These are phyloP conservation scores for Alisma plantagoaquatica DNA, from an alignment of 106 monocot species.

Conservation along the genomic window DNA sequence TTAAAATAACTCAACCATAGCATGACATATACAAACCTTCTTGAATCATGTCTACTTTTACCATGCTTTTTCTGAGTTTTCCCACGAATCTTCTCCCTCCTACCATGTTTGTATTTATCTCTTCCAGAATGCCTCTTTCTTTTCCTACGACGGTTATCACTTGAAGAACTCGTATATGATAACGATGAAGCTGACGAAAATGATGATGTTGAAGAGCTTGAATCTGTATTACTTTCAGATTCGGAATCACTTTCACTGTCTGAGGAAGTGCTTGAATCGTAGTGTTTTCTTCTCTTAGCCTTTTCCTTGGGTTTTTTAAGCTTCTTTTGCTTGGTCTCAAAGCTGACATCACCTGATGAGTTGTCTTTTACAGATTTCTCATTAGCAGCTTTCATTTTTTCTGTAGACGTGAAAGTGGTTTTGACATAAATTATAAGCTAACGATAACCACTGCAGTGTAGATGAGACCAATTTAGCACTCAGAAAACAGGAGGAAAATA, in stretches of 20 bases:
- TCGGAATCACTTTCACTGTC: slow-evolving; percentile 55
- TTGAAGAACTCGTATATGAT: slow-evolving; percentile 79
- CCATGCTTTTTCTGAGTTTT: slow-evolving; percentile 50
- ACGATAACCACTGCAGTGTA: too few relatives aligned
- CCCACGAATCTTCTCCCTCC: slow-evolving; percentile 56
- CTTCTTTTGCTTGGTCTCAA: slow-evolving; percentile 51
- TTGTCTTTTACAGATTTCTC: slow-evolving; percentile 30
- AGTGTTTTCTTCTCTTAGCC: slow-evolving; percentile 62
- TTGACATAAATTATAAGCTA: too few relatives aligned
- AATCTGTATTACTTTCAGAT: slow-evolving; percentile 49
- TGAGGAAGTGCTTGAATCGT: slow-evolving; percentile 32
- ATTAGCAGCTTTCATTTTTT: slow-evolving; percentile 62
- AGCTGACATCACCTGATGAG: slow-evolving; percentile 26
- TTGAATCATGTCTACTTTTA: slow-evolving; percentile 53
- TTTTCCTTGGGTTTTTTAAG: slow-evolving; percentile 47
- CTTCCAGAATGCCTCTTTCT: slow-evolving; percentile 46
- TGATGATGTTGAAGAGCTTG: slow-evolving; percentile 40
- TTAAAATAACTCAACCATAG: too few relatives aligned
- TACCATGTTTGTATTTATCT: slow-evolving; percentile 64
- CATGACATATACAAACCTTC: slow-evolving; percentile 47
- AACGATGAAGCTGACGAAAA: too few relatives aligned
- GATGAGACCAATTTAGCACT: too few relatives aligned
- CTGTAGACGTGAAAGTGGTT: slow-evolving; percentile 23
- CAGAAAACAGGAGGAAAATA: too few relatives aligned
- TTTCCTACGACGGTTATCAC: slow-evolving; percentile 55